phyloP scores from a whole-genome alignment of 495 filamentous ascomycete genomes.

The Penicillium angulare region DNA sequence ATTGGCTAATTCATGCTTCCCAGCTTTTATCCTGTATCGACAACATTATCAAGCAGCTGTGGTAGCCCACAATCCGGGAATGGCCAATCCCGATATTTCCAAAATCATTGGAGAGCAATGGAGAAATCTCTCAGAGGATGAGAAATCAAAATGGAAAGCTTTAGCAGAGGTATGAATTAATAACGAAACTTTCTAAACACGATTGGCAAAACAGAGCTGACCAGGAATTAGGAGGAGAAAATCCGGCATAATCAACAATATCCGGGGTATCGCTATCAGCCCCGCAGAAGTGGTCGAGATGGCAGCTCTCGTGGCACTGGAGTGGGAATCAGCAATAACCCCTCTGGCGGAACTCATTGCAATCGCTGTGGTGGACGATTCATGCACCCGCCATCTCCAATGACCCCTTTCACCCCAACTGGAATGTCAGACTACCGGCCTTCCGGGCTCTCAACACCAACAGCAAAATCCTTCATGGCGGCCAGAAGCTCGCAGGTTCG shows the following conservation, averaged over 20 bases:
- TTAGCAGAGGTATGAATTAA: conserved; percentile 68
- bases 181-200: neutral
- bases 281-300: conserved; percentile 69
- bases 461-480: conserved; percentile 11
- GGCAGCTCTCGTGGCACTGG: conserved; percentile 27
- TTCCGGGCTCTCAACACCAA: conserved; percentile 11
- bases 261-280: conserved; percentile 92
- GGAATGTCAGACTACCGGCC: conserved; percentile 10
- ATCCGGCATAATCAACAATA: conserved; percentile 84
- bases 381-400: conserved; percentile 49
- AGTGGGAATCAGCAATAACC: conserved; percentile 40
- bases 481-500: conserved; percentile 23
- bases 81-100: conserved; percentile 95
- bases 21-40: conserved; percentile 97
- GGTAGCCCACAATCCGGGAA: conserved; percentile 76
- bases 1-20: conserved; percentile 22
- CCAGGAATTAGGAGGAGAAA: conserved; percentile 74
- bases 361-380: conserved; percentile 44
- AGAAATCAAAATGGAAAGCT: conserved; percentile 83
- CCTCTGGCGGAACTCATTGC: conserved; percentile 39
- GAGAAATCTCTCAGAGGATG: conserved; percentile 69
- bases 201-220: neutral
- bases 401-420: conserved; percentile 35
- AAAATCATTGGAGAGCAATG: conserved; percentile 97
- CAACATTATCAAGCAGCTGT: conserved; percentile 87